A percentile compares a stretch with the other conserved stretches of the same genome.
These are phyloP conservation scores for Neonectria hederae DNA, from an alignment of 2,329 filamentous ascomycete species.

Conservation along the genomic window DNA sequence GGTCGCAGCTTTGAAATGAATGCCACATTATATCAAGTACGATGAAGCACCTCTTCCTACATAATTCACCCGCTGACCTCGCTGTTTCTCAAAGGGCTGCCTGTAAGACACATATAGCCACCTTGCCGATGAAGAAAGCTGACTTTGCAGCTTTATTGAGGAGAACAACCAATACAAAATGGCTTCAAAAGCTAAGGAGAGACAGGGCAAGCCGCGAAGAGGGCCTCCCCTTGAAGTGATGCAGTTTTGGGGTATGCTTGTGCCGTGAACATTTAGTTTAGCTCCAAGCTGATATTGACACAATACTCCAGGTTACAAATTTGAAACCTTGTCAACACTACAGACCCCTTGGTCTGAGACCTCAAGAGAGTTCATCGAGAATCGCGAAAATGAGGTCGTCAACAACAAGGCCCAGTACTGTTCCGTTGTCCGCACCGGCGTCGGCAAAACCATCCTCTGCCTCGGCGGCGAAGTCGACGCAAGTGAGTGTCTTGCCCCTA, in stretches of 20 bases:
- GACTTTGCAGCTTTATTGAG: slow-evolving; percentile 79
- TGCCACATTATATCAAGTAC: slow-evolving; percentile 87
- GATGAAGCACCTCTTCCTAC: slow-evolving; percentile 40
- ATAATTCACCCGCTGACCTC: slow-evolving; percentile 19
- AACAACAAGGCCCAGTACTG: slow-evolving; percentile 96
- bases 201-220: slow-evolving; percentile 43
- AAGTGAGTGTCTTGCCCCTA: slow-evolving; percentile 58
- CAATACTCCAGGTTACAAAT: slow-evolving; percentile 81
- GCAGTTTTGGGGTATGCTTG: slow-evolving; percentile 83
- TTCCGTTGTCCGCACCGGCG: slow-evolving; percentile 88
- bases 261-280: neutral
- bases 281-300: neutral
- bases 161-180: slow-evolving; percentile 83
- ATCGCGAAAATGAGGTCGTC: slow-evolving; percentile 74
- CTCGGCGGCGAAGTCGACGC: slow-evolving; percentile 95
- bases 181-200: slow-evolving; percentile 66
- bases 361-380: slow-evolving; percentile 80
- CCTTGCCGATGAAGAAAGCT: neutral
- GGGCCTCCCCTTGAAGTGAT: slow-evolving; percentile 77
- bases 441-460: slow-evolving; percentile 78
- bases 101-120: slow-evolving; percentile 54
- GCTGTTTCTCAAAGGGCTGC: slow-evolving; percentile 55
- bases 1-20: slow-evolving; percentile 88
- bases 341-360: slow-evolving; percentile 78
- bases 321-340: slow-evolving; percentile 85